Base-by-base conservation (phyloP, 345 rosid genomes). In the Gossypioides kirkii region DNA sequence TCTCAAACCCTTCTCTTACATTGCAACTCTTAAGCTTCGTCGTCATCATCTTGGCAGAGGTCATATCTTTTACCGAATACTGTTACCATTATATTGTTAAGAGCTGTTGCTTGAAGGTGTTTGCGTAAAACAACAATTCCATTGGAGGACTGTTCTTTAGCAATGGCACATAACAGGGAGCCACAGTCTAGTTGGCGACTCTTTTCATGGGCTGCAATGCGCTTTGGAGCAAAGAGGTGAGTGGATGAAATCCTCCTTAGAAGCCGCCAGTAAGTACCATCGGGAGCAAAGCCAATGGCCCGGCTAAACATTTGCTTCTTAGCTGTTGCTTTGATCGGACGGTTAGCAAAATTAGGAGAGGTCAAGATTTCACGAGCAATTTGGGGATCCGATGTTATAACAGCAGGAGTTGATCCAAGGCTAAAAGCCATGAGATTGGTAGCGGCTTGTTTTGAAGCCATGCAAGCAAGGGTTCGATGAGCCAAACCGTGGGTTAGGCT, bases 271-370 rank as follows among this genome's bases (percentile, higher is more conserved):
- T 87, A 85, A 0, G 80, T 22, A 1, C 91, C 87, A n/a, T 71
- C 70, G 0, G 86, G 89, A 0, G 89, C 86, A 26, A 87, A 87
- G 22, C 89, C 91, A 2, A 87, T 85, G 86, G 91, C 91, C 7
- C 89, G 84, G 72, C 82, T 77, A 25, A 87, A 87, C 89, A 87
- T 84, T 43, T 85, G 86, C 61, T 84, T 82, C 43, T 80, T 78
- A 25, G 94, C 98, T 2, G 98, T 88, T 75, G 76, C 86, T 76
- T 93, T 93, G 71, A 93, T 66, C 2, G 97, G 98, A 66, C 97
- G 94, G 87, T 89, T 86, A 26, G 96, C 88, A 50, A 93, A 93
- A 72, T 75, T 78, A 28, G 86, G 78, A 0, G 96, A 88, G 43
- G 83, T 81, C 69, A 93, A 74, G 81, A 93, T 85, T 84, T 93